Percentiles rank a stretch among this genome's conserved stretches.
These are phyloP conservation scores for Conticribra weissflogii DNA, from an alignment of 108 stramenopile genomes.

Conservation along the genomic window DNA sequence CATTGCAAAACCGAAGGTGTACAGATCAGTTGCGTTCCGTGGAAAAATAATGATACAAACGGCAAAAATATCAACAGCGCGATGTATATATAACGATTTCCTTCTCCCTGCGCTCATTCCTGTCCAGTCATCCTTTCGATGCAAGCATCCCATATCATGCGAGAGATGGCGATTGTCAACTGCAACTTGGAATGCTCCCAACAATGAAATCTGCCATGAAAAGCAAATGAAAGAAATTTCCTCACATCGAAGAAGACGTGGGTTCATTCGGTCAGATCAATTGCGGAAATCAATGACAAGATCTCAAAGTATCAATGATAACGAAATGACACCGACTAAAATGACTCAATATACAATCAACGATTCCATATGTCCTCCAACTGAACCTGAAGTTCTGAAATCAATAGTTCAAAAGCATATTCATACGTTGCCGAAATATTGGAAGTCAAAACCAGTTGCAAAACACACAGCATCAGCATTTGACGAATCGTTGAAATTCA, in stretches of 20 bases:
- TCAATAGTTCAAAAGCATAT: conserved; percentile 50
- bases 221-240: no score
- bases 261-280: background rate
- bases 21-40: no score
- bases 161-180: no score
- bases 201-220: no score
- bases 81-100: no score
- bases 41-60: no score
- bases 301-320: background rate
- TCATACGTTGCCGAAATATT: conserved; percentile 30
- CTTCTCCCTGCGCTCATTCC: no score
- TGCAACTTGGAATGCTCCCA: no score
- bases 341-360: conserved; percentile 64
- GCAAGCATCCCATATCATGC: no score
- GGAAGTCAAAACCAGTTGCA: conserved; percentile 57
- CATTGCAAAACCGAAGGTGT: no score
- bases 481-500: conserved; percentile 42
- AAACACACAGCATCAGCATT: conserved; percentile 67
- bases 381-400: conserved; percentile 33
- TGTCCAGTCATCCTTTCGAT: no score
- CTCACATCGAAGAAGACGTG: background rate
- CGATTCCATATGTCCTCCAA: conserved; percentile 55
- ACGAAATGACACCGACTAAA: background rate
- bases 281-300: background rate
- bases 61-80: no score